These are phyloP conservation scores for Thielaviopsis musarum DNA, from an alignment of 2,329 filamentous ascomycete species.

Conservation along the genomic window DNA sequence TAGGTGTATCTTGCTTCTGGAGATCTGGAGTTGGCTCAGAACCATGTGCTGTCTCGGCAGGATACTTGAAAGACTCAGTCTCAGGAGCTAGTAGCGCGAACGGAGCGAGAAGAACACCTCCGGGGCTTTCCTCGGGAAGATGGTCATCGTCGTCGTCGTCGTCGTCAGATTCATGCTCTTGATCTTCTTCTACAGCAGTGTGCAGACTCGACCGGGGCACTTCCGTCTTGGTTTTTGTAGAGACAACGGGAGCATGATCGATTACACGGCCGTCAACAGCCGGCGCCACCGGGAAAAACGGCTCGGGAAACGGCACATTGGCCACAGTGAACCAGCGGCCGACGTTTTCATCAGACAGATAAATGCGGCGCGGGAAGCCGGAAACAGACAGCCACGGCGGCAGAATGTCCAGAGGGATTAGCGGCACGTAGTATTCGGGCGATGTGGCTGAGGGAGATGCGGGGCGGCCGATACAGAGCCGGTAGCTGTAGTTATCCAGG, in stretches of 20 bases:
- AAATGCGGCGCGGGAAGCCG: constrained; percentile 27
- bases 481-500: neutral
- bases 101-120: neutral
- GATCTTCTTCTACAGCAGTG: neutral
- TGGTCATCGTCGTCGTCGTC: neutral
- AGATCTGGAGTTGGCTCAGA: neutral
- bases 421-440: constrained; percentile 26
- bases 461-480: constrained; percentile 29
- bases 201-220: neutral
- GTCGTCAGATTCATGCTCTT: neutral
- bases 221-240: neutral
- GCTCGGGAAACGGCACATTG: neutral
- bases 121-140: neutral
- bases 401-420: constrained; percentile 37
- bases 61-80: neutral
- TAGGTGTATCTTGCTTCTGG: neutral
- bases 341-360: constrained; percentile 20
- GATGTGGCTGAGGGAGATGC: constrained; percentile 16
- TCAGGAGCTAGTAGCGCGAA: neutral
- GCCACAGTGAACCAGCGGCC: constrained; percentile 13
- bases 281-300: neutral
- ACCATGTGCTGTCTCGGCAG: neutral
- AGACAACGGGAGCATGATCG: neutral
- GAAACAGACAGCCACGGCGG: constrained; percentile 28
- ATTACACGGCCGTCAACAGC: neutral